These are phyloP conservation scores for Cordyceps militaris DNA, from an alignment of 2,329 filamentous ascomycete genomes.

Conservation along the genomic window DNA sequence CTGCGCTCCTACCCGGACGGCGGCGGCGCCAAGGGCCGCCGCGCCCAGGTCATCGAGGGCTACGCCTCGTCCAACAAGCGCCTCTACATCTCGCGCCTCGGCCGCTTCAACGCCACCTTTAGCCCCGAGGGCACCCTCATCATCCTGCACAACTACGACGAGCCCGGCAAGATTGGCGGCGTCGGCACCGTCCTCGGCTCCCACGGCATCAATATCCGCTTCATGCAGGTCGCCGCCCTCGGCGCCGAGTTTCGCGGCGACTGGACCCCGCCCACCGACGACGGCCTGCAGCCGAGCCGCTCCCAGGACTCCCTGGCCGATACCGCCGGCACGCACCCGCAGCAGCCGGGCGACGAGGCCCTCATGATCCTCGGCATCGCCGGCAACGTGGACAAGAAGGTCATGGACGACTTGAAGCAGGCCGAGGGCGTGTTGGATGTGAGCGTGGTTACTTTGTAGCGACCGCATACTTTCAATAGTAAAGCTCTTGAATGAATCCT, in stretches of 20 bases:
- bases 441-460: constrained; percentile 40
- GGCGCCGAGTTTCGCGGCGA: constrained; percentile 22
- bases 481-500: not conserved
- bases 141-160: constrained; percentile 76
- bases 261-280: constrained; percentile 24
- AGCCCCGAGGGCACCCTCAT: constrained; percentile 65
- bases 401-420: constrained; percentile 40
- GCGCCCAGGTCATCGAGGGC: constrained; percentile 49
- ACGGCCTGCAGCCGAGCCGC: constrained; percentile 17
- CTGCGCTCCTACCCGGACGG: constrained; percentile 46
- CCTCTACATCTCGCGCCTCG: constrained; percentile 65
- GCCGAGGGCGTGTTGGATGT: constrained; percentile 50
- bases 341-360: constrained; percentile 48
- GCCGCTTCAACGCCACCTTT: constrained; percentile 67
- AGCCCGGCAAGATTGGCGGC: constrained; percentile 74
- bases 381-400: constrained; percentile 51
- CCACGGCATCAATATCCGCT: constrained; percentile 69
- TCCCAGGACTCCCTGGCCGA: constrained; percentile 27
- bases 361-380: constrained; percentile 77
- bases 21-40: constrained; percentile 18
- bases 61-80: constrained; percentile 54
- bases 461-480: not conserved
- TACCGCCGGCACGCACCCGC: not conserved
- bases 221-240: constrained; percentile 65
- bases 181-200: constrained; percentile 65